A percentile compares a stretch with the other conserved stretches of the same genome.
Evolutionary conservation across 148 eudicot genomes (phyloP).

Genomic region (Oxyria digyna): DNA sequence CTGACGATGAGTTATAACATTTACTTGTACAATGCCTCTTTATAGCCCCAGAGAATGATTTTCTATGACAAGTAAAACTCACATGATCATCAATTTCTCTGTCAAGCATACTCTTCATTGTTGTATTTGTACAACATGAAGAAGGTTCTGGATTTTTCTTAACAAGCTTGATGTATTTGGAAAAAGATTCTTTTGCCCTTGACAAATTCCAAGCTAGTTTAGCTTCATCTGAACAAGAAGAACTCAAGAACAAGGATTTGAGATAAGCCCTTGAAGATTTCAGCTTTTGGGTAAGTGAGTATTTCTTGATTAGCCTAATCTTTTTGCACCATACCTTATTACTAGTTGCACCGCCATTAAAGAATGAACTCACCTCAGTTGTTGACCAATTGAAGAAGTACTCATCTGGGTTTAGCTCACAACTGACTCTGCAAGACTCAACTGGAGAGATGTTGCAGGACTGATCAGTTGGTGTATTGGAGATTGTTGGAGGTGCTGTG

Average conservation of each 20-base stretch:
- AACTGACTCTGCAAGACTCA: conserved; percentile 51
- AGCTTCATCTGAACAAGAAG: conserved; percentile 27
- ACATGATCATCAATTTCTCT: conserved; percentile 12
- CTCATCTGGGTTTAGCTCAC: conserved; percentile 55
- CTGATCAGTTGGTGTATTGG: conserved; percentile 37
- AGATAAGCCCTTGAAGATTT: conserved; percentile 46
- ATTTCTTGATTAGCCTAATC: conserved; percentile 31
- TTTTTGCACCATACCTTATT: conserved; percentile 43
- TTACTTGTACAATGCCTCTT: conserved; percentile 37
- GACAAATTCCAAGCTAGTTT: conserved; percentile 10
- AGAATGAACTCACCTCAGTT: conserved; percentile 27
- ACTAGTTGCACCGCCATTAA: background rate
- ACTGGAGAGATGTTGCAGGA: conserved; percentile 55
- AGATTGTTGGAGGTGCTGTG: conserved; percentile 20
- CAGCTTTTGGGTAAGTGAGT: conserved; percentile 36
- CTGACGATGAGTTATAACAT: conserved; percentile 21
- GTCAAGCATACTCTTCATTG: conserved; percentile 19
- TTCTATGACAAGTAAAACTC: conserved; percentile 27
- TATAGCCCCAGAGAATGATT: conserved; percentile 57
- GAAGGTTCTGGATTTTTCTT: conserved; percentile 14
- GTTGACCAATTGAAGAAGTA: conserved; percentile 52
- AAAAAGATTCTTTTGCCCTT: conserved; percentile 18
- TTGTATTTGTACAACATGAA: conserved; percentile 7
- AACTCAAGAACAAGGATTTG: conserved; percentile 45
- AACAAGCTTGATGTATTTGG: conserved; percentile 16